A percentile compares a stretch with the other conserved stretches of the same genome.
phyloP scores from a whole-genome alignment of 192 early-diverging fungal genomes.

The Coemansia sp. region DNA sequence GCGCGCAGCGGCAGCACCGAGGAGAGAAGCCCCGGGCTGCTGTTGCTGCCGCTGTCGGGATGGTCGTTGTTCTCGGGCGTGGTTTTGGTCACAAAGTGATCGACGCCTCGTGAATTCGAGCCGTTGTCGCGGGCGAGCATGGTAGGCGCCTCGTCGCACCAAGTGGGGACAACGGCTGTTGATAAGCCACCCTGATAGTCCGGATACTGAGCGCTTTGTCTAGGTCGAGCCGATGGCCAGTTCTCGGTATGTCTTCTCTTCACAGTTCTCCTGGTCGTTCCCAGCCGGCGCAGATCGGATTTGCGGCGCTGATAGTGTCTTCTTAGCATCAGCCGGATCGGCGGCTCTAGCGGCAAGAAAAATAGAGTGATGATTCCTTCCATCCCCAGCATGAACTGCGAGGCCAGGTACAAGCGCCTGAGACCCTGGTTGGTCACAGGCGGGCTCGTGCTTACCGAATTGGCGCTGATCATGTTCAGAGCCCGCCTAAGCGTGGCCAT shows the following conservation, averaged over 20 bases:
- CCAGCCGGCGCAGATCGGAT: constrained; percentile 21
- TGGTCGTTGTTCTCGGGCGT: neutral
- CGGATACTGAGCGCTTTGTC: neutral
- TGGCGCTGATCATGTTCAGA: constrained; percentile 22
- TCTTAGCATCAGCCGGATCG: constrained; percentile 43
- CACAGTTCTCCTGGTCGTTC: constrained; percentile 14
- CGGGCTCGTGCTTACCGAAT: constrained; percentile 1
- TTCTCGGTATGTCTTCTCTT: constrained; percentile 14
- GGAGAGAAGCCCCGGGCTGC: neutral
- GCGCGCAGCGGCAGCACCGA: neutral
- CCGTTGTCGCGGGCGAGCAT: neutral
- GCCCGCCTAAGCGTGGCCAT: constrained; percentile 27
- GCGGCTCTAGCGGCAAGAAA: constrained; percentile 47
- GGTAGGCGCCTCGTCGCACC: constrained; percentile 8
- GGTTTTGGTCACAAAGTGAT: constrained; percentile 11
- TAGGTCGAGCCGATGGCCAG: constrained; percentile 18
- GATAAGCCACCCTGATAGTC: neutral
- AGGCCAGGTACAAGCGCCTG: constrained; percentile 35
- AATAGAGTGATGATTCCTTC: constrained; percentile 43
- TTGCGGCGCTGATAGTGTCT: constrained; percentile 33
- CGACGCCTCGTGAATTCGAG: neutral
- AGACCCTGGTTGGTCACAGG: constrained; percentile 14
- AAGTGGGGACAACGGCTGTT: neutral
- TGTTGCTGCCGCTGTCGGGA: neutral
- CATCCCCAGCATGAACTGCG: constrained; percentile 46